Evolutionary conservation across 805 yeast species (phyloP).

Genomic region (Lachancea nothofagi): DNA sequence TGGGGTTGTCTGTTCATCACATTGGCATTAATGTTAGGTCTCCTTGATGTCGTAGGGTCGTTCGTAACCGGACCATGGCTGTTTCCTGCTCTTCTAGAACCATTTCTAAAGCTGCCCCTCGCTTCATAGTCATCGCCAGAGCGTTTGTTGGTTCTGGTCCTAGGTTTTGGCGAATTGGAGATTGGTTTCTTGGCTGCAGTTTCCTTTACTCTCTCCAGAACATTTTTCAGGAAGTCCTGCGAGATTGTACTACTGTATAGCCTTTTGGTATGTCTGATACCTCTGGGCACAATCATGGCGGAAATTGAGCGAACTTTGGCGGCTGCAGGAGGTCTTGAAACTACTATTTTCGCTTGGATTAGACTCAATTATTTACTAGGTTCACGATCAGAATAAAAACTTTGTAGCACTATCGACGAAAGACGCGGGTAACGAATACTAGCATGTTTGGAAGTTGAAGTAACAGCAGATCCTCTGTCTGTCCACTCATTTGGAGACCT

Average conservation of each 20-base stretch:
- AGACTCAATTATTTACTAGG: too few relatives aligned
- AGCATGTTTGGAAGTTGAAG: too few relatives aligned
- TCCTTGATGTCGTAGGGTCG: conserved; percentile 5
- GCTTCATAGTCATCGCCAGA: conserved; percentile 4
- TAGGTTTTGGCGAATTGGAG: neutral
- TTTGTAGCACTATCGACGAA: too few relatives aligned
- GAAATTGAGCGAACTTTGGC: too few relatives aligned
- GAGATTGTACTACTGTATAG: conserved; percentile 25
- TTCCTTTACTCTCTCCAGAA: conserved; percentile 30
- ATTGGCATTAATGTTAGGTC: conserved; percentile 15
- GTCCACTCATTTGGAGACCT: too few relatives aligned
- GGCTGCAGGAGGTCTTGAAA: too few relatives aligned
- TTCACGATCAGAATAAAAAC: too few relatives aligned
- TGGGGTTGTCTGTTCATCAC: conserved; percentile 19
- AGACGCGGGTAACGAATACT: too few relatives aligned
- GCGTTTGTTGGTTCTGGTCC: conserved; percentile 2
- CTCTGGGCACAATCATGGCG: conserved; percentile 6
- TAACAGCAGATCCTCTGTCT: too few relatives aligned
- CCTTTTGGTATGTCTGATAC: conserved; percentile 7
- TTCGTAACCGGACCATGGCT: conserved; percentile 7
- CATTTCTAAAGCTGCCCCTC: conserved; percentile 1
- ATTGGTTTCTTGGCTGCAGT: conserved; percentile 18
- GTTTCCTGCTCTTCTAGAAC: conserved; percentile 2
- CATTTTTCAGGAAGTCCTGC: conserved; percentile 29
- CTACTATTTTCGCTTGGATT: too few relatives aligned